Base-by-base conservation (phyloP, 148 eudicot genomes). In the Drosera capensis region DNA sequence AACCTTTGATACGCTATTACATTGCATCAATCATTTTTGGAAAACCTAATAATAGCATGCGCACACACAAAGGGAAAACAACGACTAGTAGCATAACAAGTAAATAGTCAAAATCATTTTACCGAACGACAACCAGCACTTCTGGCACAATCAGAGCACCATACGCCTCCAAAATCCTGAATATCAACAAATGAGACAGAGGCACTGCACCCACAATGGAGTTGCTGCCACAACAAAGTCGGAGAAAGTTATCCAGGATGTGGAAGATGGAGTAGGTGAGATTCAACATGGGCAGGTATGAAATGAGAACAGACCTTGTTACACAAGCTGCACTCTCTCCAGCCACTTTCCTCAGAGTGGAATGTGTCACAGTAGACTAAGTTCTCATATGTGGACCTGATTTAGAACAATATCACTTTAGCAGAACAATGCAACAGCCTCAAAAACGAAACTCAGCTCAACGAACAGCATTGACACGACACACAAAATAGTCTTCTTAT, bases 141-240 rank as follows among this genome's bases (percentile, higher is more conserved):
- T 57, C 52, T 60, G 36, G 71, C 73, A 67, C 94, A 87, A 39
- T 30, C 62, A 62, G 68, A 57, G 65, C 96, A 87, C 48, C 70
- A 67, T 2, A 87, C 67, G 26, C 96, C 96, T 23, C 96, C 94
- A 53, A 63, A 72, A 66, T 87, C 96, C 67, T 77, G 66, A 52
- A 68, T 72, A 38, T 87, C 94, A 31, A 74, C 51, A 57, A 82
- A 57, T 57, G 59, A 19, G 45, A 59, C 68, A 23, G 96, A 79
- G 48, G 86, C 96, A 45, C 80, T 72, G 67, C 96, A 87, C 49
- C 96, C 96, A 62, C 96, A 87, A 66, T 87, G 96, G 36, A 82
- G 67, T 40, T 64, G 73, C 96, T 87, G 76, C 45, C 49, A 52
- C 25, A 24, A 45, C 35, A 74, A 49, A 58, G 12, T 47, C 30